A percentile compares a stretch with the other conserved stretches of the same genome.
Conservation (phyloP, 1,284 basidiomycete species). For the Neonothopanus nambi region DNA sequence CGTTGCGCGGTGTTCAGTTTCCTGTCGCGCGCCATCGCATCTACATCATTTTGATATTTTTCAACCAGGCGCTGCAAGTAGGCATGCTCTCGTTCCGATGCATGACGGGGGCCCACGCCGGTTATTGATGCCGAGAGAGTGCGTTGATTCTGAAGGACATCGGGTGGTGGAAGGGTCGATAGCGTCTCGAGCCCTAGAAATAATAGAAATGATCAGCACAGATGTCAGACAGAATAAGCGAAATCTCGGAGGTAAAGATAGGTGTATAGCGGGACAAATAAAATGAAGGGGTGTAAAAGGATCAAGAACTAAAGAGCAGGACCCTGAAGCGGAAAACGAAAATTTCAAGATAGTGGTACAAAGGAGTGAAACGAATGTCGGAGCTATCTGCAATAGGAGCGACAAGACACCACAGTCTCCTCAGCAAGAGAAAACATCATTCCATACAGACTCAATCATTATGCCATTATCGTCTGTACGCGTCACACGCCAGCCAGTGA, state of each 20-base stretch:
- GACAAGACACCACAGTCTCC: no score
- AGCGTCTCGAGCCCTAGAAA: constrained; percentile 34
- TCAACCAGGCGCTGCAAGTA: constrained; percentile 71
- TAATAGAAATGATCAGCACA: neutral
- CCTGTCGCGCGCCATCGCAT: constrained; percentile 79
- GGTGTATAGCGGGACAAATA: neutral
- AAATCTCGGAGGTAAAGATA: neutral
- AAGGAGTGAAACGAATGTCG: no score
- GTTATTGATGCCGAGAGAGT: constrained; percentile 41
- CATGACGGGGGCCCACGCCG: constrained; percentile 55
- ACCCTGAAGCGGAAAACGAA: constrained; percentile 12
- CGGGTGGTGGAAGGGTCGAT: constrained; percentile 24
- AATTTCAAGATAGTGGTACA: neutral
- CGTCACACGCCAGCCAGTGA: neutral
- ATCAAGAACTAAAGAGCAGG: neutral
- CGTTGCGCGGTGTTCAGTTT: constrained; percentile 85
- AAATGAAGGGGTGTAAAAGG: constrained; percentile 8
- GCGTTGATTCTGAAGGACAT: constrained; percentile 10
- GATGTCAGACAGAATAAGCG: neutral
- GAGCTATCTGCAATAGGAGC: no score
- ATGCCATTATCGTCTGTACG: neutral
- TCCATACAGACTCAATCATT: neutral
- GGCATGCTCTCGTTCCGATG: constrained; percentile 68
- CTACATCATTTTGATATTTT: constrained; percentile 74
- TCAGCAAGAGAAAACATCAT: neutral